Evolutionary conservation across 768 basidiomycete genomes (phyloP), one percentile per base, ranked within the genome.

Genomic region (Suillus cothurnatus): DNA sequence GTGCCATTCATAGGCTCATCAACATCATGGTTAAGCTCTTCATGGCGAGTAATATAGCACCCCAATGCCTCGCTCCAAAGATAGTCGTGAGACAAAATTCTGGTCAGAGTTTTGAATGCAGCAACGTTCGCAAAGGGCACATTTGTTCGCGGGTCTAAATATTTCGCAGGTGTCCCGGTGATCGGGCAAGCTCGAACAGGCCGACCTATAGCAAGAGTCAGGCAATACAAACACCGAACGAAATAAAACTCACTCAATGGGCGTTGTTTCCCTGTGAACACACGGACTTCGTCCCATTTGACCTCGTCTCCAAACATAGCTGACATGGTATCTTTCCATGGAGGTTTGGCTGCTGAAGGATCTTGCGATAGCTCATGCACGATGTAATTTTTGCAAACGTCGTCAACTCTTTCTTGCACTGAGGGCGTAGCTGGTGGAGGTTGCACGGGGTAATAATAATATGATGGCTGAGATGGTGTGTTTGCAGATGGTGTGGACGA

Each of bases 251-350:
- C 69, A 92, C 91, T 74, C 50, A 88, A 61, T 1, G 91, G 92
- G 15, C 92, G 80, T n/a, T 81, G 81, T 74, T 88, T 91, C 28
- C 85, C 82, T 2, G 81, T 79, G 69, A 85, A 92, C 7, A 89
- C 89, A 66, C 82, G 86, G 26, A 92, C 64, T 34, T 88, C 84
- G 60, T 91, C 87, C 92, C 92, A 98, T 57, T 89, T 84, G 11
- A 90, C 89, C 69, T 96, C 90, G 60, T 91, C 82, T 2, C 96
- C 95, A 70, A 98, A 94, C 80, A 97, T 82, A 2, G 93, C 88
- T 8, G 82, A 71, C 89, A 95, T 92, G 14, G 90, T 93, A 36
- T 90, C 86, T 56, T 78, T 81, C 90, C 92, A 91, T 0, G 76
- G 71, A 0, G 91, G 89, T 64, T 86, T 86, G 0, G 79, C 75